phyloP scores from a whole-genome alignment of 2,329 filamentous ascomycete genomes.

The Fusarium anthophilum region DNA sequence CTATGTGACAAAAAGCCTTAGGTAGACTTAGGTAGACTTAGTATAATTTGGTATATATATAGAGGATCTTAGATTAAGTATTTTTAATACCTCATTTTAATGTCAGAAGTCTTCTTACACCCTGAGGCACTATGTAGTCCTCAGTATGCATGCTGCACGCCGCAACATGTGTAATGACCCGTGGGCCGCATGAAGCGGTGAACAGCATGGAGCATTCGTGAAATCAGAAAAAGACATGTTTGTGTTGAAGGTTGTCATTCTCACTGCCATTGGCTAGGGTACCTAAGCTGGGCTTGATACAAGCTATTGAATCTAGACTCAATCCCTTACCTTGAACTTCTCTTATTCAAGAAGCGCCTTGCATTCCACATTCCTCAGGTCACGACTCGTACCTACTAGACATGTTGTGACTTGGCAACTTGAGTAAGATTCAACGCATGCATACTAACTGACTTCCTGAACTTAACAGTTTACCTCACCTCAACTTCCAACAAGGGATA shows the following conservation, averaged over 20 bases:
- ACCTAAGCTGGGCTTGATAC: background rate
- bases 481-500: background rate
- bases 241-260: background rate
- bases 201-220: background rate
- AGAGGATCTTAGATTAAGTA: no score
- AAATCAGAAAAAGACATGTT: background rate
- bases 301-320: background rate
- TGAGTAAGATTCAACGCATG: background rate
- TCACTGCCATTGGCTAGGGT: background rate
- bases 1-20: no score
- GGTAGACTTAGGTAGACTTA: no score
- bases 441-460: background rate
- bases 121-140: background rate
- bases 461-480: background rate
- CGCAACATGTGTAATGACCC: background rate
- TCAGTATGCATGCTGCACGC: background rate
- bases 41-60: no score
- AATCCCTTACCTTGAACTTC: background rate
- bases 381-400: background rate
- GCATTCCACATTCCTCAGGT: conserved; percentile 20
- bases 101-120: no score
- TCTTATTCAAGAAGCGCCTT: conserved; percentile 4
- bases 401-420: background rate
- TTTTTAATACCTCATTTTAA: no score
- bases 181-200: conserved; percentile 11